Base-by-base conservation (phyloP, 345 rosid species). In the Turnera subulata region DNA sequence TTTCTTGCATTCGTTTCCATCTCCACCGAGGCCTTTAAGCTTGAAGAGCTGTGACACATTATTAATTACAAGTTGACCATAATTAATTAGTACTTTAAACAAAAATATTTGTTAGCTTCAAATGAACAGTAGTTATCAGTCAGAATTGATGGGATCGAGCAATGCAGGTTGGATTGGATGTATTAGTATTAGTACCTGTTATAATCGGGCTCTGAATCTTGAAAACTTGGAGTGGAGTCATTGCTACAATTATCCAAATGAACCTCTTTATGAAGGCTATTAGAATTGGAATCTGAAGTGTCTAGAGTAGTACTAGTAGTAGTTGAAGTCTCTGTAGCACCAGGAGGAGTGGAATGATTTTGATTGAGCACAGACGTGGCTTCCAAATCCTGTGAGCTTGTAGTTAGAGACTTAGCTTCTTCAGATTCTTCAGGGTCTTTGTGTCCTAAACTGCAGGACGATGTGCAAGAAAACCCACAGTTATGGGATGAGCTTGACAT, bases 391-490 rank as follows among this genome's bases (percentile, higher is more conserved):
- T n/a, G 25, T 26, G 64, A 38, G 39, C 40, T 55, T 60, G 46
- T 44, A 21, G 11, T 56, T 26, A 56, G 75, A 6, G 73, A 20
- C 35, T 55, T 69, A 55, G 75, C 72, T 61, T 71, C 78, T 32
- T 71, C 77, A 39, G 62, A 56, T 40, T 67, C 80, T 56, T 68
- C 70, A 17, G 62, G 26, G 35, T 71, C 74, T 58, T 70, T 66
- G 53, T 69, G 26, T 20, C 54, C 18, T 56, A 79, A 75, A 54
- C 55, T 63, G 21, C 82, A 46, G 5, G 80, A 78, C 32, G 83
- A 78, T 26, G 59, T 46, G 60, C 76, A 74, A 15, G 84, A 82
- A 70, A 51, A 29, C 25, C 64, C 56, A 53, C 66, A 42, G n/a
- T 42, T 18, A 52, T 14, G 81, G 25, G 82, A 75, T 51, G 73